Evolutionary conservation across 371 early-diverging fungal genomes (phyloP).

Genomic region (Rhizopus sp.): DNA sequence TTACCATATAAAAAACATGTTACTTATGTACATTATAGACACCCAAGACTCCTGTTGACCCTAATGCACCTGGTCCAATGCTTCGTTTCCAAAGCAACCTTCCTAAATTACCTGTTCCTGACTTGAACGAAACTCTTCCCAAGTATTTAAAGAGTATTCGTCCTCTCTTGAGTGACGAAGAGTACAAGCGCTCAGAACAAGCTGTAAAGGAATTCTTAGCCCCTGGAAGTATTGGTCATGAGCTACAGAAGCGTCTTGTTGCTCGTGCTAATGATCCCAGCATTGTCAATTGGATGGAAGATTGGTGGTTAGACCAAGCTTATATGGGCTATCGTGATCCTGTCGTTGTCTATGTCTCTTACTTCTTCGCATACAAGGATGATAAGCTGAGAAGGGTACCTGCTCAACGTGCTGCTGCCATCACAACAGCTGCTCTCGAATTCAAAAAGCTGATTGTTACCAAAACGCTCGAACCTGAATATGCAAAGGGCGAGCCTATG

Average conservation of each 20-base stretch:
- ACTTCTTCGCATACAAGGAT: slow-evolving; percentile 84
- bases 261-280: slow-evolving; percentile 68
- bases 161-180: slow-evolving; percentile 74
- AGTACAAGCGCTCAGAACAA: slow-evolving; percentile 69
- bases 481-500: slow-evolving; percentile 74
- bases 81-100: slow-evolving; percentile 70
- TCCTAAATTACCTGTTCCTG: slow-evolving; percentile 89
- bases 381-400: slow-evolving; percentile 77
- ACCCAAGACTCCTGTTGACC: slow-evolving; percentile 53
- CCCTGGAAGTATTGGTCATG: slow-evolving; percentile 80
- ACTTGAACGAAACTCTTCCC: slow-evolving; percentile 76
- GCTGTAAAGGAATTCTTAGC: slow-evolving; percentile 80
- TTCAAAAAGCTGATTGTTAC: slow-evolving; percentile 82
- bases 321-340: slow-evolving; percentile 97
- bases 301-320: slow-evolving; percentile 94
- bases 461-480: slow-evolving; percentile 86
- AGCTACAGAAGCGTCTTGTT: slow-evolving; percentile 81
- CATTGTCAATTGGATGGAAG: slow-evolving; percentile 88
- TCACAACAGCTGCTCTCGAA: slow-evolving; percentile 84
- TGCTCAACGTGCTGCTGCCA: slow-evolving; percentile 85
- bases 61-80: slow-evolving; percentile 59
- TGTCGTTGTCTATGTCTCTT: slow-evolving; percentile 85
- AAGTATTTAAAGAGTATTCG: slow-evolving; percentile 79
- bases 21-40: slow-evolving; percentile 6
- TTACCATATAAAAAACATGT: background rate